Percentiles rank a stretch among this genome's conserved stretches.
These are phyloP conservation scores for Homolaphlyctis polyrhiza DNA, from an alignment of 371 early-diverging fungal genomes.

Conservation along the genomic window DNA sequence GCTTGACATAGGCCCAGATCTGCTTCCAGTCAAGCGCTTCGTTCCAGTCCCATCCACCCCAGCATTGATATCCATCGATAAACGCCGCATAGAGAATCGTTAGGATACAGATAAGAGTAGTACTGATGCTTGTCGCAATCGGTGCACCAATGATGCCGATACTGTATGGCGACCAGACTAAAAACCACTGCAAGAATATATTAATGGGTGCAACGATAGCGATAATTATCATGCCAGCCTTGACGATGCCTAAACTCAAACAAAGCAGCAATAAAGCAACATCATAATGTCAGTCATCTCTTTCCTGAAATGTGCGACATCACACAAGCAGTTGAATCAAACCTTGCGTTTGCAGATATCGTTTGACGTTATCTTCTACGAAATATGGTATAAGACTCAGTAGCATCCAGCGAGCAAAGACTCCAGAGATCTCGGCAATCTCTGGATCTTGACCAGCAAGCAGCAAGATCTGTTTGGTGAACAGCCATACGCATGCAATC, in stretches of 20 bases:
- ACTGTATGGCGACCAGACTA: conserved; percentile 63
- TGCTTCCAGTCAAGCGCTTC: conserved; percentile 60
- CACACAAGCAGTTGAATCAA: too few relatives aligned
- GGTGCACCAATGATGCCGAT: conserved; percentile 85
- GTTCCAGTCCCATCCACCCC: conserved; percentile 79
- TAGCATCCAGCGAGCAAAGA: conserved; percentile 62
- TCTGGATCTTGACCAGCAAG: conserved; percentile 54
- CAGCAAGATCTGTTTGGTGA: conserved; percentile 31
- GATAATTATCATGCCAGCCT: conserved; percentile 68
- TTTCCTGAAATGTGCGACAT: too few relatives aligned
- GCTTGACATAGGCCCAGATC: conserved; percentile 54
- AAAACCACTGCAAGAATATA: conserved; percentile 58
- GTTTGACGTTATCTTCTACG: conserved; percentile 71
- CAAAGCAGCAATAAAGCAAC: too few relatives aligned
- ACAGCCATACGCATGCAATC: conserved; percentile 68
- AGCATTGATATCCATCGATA: conserved; percentile 63
- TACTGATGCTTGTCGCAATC: conserved; percentile 67
- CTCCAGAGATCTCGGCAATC: conserved; percentile 46
- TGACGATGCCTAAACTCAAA: conserved; percentile 81
- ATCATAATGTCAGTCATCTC: too few relatives aligned
- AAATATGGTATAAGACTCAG: conserved; percentile 70
- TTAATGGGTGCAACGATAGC: conserved; percentile 70
- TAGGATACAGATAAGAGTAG: conserved; percentile 62
- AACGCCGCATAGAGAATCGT: conserved; percentile 59
- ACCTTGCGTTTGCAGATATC: conserved; percentile 79